Base-by-base conservation (phyloP, 305 asterid species). In the Rubia balearica region DNA sequence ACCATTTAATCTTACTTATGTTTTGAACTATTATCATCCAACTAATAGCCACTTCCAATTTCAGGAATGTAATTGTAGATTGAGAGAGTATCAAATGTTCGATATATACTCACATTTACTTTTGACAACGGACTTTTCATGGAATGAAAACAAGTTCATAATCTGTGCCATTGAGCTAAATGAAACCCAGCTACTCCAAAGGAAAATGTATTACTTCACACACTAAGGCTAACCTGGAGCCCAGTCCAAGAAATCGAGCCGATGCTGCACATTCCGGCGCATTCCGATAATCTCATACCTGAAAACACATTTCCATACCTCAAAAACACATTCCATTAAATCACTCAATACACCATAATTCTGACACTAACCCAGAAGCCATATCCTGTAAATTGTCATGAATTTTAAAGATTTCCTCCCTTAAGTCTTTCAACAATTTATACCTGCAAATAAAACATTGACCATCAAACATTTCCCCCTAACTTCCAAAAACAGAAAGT, bases 231-330 rank as follows among this genome's bases (percentile, higher is more conserved):
- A 83, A 94, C 98, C 99, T 94, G 99, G 99, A 73, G 98, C 99
- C 99, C 99, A 91, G 12, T 94, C 99, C 95, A 94, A 73, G 84
- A 73, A 94, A 84, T 94, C 98, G 77, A 94, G 89, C 67, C 97
- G 90, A 74, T 91, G 98, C 74, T 94, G 99, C 75, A 83, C 85
- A 71, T 91, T 83, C 61, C 98, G 87, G 74, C 89, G 98, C 96
- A 94, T 84, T 51, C 97, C 99, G 74, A 94, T 56, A 72, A 89
- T 75, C 76, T 94, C 97, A 75, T 81, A 91, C 78, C 99, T 94
- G 73, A 64, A 68, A 74, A 74, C 75, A 51, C 51, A 61, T 40
- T 40, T 59, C 42, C 6, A 61, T 63, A 67, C 45, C 51, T 33
- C 74, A 57, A 14, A n/a, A 74, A 72, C 19, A 65, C 19, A 19